phyloP scores from a whole-genome alignment of 1,284 basidiomycete species.

The Ganoderma leucocontextum region DNA sequence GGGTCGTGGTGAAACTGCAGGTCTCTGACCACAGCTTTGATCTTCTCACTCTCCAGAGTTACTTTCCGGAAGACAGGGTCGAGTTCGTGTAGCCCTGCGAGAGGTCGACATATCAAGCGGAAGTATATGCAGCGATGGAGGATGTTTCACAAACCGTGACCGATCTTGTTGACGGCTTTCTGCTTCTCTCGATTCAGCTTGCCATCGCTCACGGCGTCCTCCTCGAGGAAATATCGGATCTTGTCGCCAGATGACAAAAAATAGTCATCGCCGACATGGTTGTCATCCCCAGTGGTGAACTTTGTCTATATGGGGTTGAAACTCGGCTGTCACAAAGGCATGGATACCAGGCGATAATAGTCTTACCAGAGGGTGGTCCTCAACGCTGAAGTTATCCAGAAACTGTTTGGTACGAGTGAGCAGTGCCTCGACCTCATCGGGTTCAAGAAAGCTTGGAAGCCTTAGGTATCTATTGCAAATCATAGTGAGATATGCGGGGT shows the following conservation, averaged over 20 bases:
- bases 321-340: background rate
- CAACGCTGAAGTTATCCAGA: constrained; percentile 77
- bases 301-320: constrained; percentile 66
- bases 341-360: background rate
- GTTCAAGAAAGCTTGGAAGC: constrained; percentile 75
- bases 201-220: constrained; percentile 76
- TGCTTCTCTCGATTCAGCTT: constrained; percentile 82
- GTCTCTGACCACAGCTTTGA: constrained; percentile 75
- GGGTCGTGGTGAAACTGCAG: constrained; percentile 86
- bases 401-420: constrained; percentile 77
- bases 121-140: constrained; percentile 5
- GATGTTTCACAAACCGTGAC: constrained; percentile 62
- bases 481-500: background rate
- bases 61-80: constrained; percentile 84
- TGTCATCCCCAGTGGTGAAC: constrained; percentile 83
- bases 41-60: constrained; percentile 77
- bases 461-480: constrained; percentile 72
- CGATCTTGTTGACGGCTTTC: constrained; percentile 85
- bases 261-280: constrained; percentile 91
- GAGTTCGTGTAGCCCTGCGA: constrained; percentile 78
- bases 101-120: background rate
- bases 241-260: constrained; percentile 93
- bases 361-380: constrained; percentile 83
- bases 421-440: constrained; percentile 67
- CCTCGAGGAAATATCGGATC: constrained; percentile 90